phyloP scores from a whole-genome alignment of 352 stramenopile genomes.

The Phytophthora pseudosyringae region DNA sequence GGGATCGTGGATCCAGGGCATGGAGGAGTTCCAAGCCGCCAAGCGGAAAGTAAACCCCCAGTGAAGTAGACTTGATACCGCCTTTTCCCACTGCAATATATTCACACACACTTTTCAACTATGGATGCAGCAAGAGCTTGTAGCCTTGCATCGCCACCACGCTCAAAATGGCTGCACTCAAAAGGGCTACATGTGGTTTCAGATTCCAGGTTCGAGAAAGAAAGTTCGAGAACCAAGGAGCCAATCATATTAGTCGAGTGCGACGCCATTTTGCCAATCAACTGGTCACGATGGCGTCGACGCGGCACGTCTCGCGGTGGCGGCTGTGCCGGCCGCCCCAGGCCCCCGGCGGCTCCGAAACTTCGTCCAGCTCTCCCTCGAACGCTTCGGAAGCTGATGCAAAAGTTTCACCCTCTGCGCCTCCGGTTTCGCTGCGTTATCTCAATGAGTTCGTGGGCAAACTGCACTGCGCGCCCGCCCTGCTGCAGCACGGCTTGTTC shows the following conservation, averaged over 20 bases:
- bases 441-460: constrained; percentile 88
- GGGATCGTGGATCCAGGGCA: constrained; percentile 70
- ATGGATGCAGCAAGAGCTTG: too few relatives aligned
- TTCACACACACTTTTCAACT: neutral
- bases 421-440: constrained; percentile 73
- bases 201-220: neutral
- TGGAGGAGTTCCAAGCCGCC: constrained; percentile 70
- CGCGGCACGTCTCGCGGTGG: constrained; percentile 47
- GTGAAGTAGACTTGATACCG: neutral
- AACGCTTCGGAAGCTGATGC: neutral
- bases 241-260: too few relatives aligned
- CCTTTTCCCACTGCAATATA: neutral
- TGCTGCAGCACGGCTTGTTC: constrained; percentile 79
- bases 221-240: too few relatives aligned
- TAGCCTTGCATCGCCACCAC: too few relatives aligned
- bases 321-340: constrained; percentile 18
- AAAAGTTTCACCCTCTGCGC: constrained; percentile 13
- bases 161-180: too few relatives aligned
- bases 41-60: constrained; percentile 32
- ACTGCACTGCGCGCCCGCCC: constrained; percentile 67
- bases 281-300: constrained; percentile 17
- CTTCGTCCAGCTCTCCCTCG: constrained; percentile 3
- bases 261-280: constrained; percentile 1
- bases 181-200: neutral
- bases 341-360: constrained; percentile 7